Conservation (phyloP, 192 early-diverging fungal species). For the Pilobolus umbonatus region DNA sequence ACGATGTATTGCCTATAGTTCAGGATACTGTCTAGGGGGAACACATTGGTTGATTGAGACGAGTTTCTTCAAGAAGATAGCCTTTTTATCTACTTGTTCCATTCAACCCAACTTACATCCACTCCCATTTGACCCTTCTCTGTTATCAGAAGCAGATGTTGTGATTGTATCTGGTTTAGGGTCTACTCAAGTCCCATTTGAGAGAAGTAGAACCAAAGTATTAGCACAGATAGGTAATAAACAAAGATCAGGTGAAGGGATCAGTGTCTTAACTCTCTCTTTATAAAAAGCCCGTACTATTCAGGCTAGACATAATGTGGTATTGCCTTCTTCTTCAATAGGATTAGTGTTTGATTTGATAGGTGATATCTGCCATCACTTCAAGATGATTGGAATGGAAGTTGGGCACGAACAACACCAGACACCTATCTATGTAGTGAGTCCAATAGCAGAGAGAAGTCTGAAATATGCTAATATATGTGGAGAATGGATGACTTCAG, state of each 20-base stretch:
- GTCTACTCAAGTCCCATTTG: conserved; percentile 27
- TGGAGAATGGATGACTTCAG: conserved; percentile 76
- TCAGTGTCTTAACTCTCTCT: too few relatives aligned
- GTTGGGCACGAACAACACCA: conserved; percentile 32
- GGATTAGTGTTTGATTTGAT: conserved; percentile 77
- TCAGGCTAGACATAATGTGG: conserved; percentile 56
- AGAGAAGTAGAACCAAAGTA: conserved; percentile 34
- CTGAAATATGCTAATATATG: conserved; percentile 78
- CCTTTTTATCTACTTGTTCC: conserved; percentile 44
- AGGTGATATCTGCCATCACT: conserved; percentile 49
- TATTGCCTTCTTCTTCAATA: conserved; percentile 63
- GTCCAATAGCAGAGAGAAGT: conserved; percentile 70
- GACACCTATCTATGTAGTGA: conserved; percentile 66
- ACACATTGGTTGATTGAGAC: conserved; percentile 72
- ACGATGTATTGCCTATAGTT: conserved; percentile 57
- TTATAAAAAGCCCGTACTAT: conserved; percentile 20
- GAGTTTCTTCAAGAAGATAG: conserved; percentile 48
- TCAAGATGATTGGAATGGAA: conserved; percentile 51
- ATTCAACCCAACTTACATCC: conserved; percentile 42
- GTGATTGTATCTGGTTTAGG: conserved; percentile 41
- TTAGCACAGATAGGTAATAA: conserved; percentile 33
- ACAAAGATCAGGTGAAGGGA: too few relatives aligned
- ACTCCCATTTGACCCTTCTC: conserved; percentile 38
- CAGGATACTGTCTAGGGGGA: conserved; percentile 68
- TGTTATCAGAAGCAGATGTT: conserved; percentile 39